These are phyloP conservation scores for Plenodomus lindquistii DNA, from an alignment of 2,329 filamentous ascomycete species.

Conservation along the genomic window DNA sequence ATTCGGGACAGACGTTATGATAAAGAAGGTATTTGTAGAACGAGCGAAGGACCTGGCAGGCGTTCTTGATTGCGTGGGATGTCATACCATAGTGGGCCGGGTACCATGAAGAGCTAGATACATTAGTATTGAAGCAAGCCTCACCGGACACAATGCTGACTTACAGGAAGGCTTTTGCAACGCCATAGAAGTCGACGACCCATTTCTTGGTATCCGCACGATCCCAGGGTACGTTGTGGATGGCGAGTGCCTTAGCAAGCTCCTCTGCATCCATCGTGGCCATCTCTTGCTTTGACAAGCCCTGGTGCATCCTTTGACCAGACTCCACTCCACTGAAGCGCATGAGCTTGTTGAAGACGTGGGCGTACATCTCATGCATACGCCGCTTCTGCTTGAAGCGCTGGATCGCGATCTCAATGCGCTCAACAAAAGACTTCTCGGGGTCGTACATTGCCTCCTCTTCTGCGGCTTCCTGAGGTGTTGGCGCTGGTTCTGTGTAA, in stretches of 20 bases:
- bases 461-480: constrained; percentile 66
- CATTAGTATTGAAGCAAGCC: constrained; percentile 11
- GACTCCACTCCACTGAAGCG: constrained; percentile 79
- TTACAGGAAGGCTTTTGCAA: constrained; percentile 79
- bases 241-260: constrained; percentile 66
- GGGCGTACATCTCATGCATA: constrained; percentile 63
- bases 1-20: constrained; percentile 86
- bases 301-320: constrained; percentile 64
- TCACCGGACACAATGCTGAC: constrained; percentile 33
- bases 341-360: constrained; percentile 79
- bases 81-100: constrained; percentile 60
- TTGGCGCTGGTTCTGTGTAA: constrained; percentile 79
- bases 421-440: constrained; percentile 57
- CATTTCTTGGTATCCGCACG: constrained; percentile 61
- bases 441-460: constrained; percentile 71
- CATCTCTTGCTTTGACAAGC: constrained; percentile 64
- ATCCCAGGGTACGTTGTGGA: constrained; percentile 60
- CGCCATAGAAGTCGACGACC: constrained; percentile 77
- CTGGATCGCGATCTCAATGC: constrained; percentile 83
- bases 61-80: constrained; percentile 57
- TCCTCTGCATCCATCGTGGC: constrained; percentile 65
- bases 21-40: constrained; percentile 87
- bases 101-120: constrained; percentile 57
- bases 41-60: constrained; percentile 73
- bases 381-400: constrained; percentile 79